Percentiles rank a stretch among this genome's conserved stretches.
Conservation (phyloP, 2,329 filamentous ascomycete species). For the Fusarium sp. region DNA sequence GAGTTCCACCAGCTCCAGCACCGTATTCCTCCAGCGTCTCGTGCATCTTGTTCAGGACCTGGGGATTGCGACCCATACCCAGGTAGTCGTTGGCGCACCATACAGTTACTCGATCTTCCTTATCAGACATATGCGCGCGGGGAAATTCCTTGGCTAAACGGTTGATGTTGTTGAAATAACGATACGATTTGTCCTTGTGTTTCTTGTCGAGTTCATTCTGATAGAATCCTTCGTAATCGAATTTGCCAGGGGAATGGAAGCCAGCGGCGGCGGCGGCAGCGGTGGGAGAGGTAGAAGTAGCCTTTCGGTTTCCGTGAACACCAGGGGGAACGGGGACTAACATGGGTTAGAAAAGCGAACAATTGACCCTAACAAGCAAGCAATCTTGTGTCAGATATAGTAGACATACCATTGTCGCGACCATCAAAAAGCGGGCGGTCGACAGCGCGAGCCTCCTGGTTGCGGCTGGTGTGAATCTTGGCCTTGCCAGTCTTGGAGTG, state of each 20-base stretch:
- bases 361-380: not conserved
- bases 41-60: slow-evolving; percentile 92
- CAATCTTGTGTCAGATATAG: too few species aligned
- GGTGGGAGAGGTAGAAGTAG: slow-evolving; percentile 36
- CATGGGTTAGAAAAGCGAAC: slow-evolving; percentile 13
- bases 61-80: slow-evolving; percentile 92
- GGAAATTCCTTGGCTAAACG: slow-evolving; percentile 96
- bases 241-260: slow-evolving; percentile 64
- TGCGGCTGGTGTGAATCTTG: slow-evolving; percentile 81
- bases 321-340: slow-evolving; percentile 43
- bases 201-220: slow-evolving; percentile 92
- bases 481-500: slow-evolving; percentile 70
- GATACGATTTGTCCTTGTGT: slow-evolving; percentile 99
- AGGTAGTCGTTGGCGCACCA: slow-evolving; percentile 99
- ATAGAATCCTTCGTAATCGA: slow-evolving; percentile 94
- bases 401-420: slow-evolving; percentile 62
- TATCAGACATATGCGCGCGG: slow-evolving; percentile 86
- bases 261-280: slow-evolving; percentile 40
- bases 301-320: slow-evolving; percentile 39
- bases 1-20: slow-evolving; percentile 91
- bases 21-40: slow-evolving; percentile 94
- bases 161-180: slow-evolving; percentile 99
- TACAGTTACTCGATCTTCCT: slow-evolving; percentile 89
- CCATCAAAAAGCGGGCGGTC: slow-evolving; percentile 65
- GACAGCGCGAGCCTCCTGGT: slow-evolving; percentile 81